These are phyloP conservation scores for Phalaenopsis equestris DNA, from an alignment of 106 monocot genomes.

Conservation along the genomic window DNA sequence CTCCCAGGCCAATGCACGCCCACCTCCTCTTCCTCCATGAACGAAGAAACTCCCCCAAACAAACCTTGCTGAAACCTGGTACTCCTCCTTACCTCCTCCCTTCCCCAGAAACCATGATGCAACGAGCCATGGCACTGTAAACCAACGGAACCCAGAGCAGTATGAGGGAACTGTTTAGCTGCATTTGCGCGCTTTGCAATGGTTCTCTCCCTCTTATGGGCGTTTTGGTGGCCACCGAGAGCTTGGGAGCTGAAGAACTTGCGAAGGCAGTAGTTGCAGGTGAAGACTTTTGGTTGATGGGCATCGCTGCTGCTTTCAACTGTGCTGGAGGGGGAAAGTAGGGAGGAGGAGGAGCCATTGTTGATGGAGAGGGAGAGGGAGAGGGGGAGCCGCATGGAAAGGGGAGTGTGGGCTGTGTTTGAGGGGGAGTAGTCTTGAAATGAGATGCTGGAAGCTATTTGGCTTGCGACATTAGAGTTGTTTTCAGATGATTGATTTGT, in stretches of 20 bases:
- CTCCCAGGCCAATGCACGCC: not conserved
- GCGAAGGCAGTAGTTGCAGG: not conserved
- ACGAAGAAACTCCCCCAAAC: not conserved
- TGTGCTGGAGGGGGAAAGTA: too few species aligned
- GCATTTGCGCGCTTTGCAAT: not conserved
- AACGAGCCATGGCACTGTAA: not conserved
- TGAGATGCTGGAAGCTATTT: not conserved
- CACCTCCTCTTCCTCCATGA: not conserved
- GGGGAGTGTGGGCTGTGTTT: not conserved
- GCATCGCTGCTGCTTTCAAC: not conserved
- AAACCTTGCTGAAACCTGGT: too few species aligned
- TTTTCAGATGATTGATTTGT: not conserved
- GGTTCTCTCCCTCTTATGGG: slow-evolving; percentile 6
- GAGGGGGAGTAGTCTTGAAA: not conserved
- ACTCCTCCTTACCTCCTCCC: not conserved
- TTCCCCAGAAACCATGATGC: not conserved
- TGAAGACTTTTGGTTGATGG: not conserved
- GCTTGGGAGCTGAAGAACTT: slow-evolving; percentile 2
- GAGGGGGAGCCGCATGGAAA: not conserved
- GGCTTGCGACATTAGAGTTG: not conserved
- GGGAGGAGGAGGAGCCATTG: too few species aligned
- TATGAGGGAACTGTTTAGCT: not conserved
- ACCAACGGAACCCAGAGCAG: not conserved
- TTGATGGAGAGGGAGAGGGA: not conserved
- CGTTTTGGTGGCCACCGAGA: slow-evolving; percentile 2